Conservation (phyloP, 441 rosid genomes). For the Gossypium aridum region DNA sequence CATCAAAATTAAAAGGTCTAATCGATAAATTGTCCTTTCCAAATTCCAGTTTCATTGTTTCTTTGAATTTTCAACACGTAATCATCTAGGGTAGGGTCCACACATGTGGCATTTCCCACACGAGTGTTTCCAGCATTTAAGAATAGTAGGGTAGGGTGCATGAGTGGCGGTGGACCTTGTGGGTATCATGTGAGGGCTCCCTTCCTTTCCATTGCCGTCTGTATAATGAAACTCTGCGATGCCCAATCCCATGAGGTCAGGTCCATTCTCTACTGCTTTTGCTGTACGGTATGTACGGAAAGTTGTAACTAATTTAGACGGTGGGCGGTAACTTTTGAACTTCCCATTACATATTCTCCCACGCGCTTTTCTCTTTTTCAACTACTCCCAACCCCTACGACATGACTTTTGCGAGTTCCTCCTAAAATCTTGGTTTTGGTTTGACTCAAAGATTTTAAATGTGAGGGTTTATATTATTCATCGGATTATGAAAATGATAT, state of each 20-base stretch:
- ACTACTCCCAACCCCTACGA: not conserved
- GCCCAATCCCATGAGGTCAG: not conserved
- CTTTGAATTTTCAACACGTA: too few species aligned
- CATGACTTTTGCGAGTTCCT: not conserved
- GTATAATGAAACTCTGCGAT: not conserved
- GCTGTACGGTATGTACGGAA: conserved; percentile 16
- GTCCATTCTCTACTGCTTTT: not conserved
- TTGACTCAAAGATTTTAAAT: too few species aligned
- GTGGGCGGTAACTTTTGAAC: conserved; percentile 10
- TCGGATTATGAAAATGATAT: too few species aligned
- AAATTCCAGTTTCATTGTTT: too few species aligned
- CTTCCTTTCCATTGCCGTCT: not conserved
- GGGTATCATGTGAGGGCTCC: not conserved
- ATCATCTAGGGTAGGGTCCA: not conserved
- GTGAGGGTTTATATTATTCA: too few species aligned
- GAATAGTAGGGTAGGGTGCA: not conserved
- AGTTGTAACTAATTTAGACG: not conserved
- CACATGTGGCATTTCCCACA: conserved; percentile 5
- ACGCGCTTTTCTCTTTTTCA: not conserved
- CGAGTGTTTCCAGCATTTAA: conserved; percentile 2
- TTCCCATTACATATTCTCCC: not conserved
- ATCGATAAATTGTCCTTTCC: too few species aligned
- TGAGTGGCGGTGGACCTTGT: not conserved
- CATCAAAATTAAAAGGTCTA: too few species aligned
- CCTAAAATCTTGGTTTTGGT: too few species aligned